Evolutionary conservation across 495 filamentous ascomycete species (phyloP), one percentile per base, ranked within the genome.

Genomic region (Xylaria palmicola): DNA sequence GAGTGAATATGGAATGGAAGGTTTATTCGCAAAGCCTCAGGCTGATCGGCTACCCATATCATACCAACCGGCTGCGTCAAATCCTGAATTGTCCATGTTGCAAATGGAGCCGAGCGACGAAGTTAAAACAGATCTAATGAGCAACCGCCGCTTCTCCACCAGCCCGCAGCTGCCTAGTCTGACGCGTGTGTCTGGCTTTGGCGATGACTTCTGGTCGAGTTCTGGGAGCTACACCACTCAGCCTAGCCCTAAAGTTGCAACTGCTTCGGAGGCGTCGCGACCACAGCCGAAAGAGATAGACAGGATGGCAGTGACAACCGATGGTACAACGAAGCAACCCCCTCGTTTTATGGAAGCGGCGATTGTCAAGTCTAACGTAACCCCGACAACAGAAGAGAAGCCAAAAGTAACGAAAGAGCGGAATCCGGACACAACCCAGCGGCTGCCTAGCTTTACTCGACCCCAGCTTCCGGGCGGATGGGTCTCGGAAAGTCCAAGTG

Each of bases 401-500:
- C 34, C 12, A n/a, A 41, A 47, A 48, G 22, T 15, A 9, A 34
- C 20, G 9, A 20, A 34, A 34, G 44, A 36, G 10, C 7, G 12
- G 27, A 29, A 15, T 0, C 2, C 15, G 4, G 29, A 36, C 24
- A 12, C 29, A 20, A 36, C 40, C 19, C 40, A 37, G 12, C 27
- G 37, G 20, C 24, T 4, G 29, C 30, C 20, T 32, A 36, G n/a
- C 36, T 24, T 15, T 13, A 40, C 27, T 27, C 50, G 86, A 49
- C 88, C 88, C 29, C 78, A 77, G 34, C 69, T 90, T 32, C 87
- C 88, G 17, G 87, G 87, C 9, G 81, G 78, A 49, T 89, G 86
- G 88, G 83, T 84, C 32, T 83, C 85, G 15, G 87, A 81, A 66
- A 81, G 80, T 27, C 76, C 78, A 6, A 74, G 73, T 43, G 66